Conservation (phyloP, 2,329 filamentous ascomycete species). For the Fusarium sp. region DNA sequence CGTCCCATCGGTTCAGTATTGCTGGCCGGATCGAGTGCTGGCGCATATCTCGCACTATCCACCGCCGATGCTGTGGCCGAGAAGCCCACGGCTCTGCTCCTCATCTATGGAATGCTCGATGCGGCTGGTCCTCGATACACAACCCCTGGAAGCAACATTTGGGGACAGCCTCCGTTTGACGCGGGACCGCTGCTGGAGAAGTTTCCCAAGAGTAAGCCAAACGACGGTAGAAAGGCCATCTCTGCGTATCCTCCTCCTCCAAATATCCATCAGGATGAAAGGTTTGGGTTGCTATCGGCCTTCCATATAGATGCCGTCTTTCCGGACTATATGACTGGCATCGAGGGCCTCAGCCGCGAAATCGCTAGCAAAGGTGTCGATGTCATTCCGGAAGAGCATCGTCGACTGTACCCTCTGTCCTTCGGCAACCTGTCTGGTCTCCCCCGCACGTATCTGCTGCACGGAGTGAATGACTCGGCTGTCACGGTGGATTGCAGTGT, state of each 20-base stretch:
- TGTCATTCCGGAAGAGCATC: conserved; percentile 23
- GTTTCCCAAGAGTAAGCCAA: conserved; percentile 9
- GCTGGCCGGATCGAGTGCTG: conserved; percentile 38
- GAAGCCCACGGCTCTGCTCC: conserved; percentile 27
- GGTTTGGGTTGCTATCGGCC: conserved; percentile 25
- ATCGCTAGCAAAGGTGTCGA: conserved; percentile 20
- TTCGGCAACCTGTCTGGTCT: conserved; percentile 22
- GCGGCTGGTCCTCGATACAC: conserved; percentile 22
- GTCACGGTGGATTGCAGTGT: conserved; percentile 35
- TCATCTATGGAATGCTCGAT: conserved; percentile 40
- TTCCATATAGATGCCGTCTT: conserved; percentile 36
- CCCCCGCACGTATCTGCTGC: conserved; percentile 32
- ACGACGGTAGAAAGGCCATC: conserved; percentile 19
- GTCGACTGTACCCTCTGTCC: conserved; percentile 29
- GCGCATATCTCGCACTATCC: conserved; percentile 33
- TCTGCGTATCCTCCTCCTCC: conserved; percentile 9
- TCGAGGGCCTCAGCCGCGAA: conserved; percentile 13
- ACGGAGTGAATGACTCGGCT: conserved; percentile 39
- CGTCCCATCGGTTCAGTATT: conserved; percentile 24
- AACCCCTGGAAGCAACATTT: conserved; percentile 29
- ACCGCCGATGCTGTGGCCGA: conserved; percentile 6
- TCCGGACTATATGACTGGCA: conserved; percentile 39
- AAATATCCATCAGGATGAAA: background rate
- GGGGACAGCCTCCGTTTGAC: conserved; percentile 20
- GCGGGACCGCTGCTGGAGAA: conserved; percentile 15